phyloP scores from a whole-genome alignment of 257 asterid species.

The Mentha longifolia region DNA sequence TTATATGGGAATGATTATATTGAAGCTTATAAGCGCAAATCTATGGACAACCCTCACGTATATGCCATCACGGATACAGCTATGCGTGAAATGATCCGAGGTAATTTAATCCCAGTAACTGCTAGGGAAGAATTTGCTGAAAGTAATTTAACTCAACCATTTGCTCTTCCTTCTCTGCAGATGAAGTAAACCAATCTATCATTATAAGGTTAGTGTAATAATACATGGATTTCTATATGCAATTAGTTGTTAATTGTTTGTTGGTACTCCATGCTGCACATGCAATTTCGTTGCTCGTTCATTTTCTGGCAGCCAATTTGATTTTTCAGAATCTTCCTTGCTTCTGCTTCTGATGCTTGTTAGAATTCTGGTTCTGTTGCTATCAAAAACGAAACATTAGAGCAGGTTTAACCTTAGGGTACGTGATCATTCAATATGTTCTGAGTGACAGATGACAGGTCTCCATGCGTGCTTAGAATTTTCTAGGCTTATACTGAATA shows the following conservation, averaged over 20 bases:
- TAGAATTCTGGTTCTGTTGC: neutral
- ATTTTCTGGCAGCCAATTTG: neutral
- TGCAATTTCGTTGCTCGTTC: neutral
- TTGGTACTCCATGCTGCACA: constrained; percentile 23
- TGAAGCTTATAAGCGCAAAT: constrained; percentile 84
- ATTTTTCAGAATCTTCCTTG: neutral
- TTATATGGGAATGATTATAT: constrained; percentile 75
- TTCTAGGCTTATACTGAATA: neutral
- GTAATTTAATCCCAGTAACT: constrained; percentile 43
- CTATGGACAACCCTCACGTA: constrained; percentile 81
- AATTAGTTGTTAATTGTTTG: constrained; percentile 5
- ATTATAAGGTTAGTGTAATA: constrained; percentile 78
- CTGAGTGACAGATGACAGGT: neutral
- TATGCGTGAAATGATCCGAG: constrained; percentile 96
- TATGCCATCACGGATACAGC: constrained; percentile 97
- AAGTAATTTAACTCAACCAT: constrained; percentile 37
- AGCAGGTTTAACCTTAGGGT: neutral
- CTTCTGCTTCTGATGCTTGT: constrained; percentile 9
- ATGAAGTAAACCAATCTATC: constrained; percentile 98
- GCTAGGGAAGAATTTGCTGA: constrained; percentile 21
- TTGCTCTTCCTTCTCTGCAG: constrained; percentile 57
- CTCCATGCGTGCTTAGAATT: neutral
- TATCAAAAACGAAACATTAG: constrained; percentile 1
- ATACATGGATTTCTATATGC: constrained; percentile 24
- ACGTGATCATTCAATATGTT: constrained; percentile 13